Conservation (phyloP, 768 basidiomycete species). For the Udeniomyces megalosporus region DNA sequence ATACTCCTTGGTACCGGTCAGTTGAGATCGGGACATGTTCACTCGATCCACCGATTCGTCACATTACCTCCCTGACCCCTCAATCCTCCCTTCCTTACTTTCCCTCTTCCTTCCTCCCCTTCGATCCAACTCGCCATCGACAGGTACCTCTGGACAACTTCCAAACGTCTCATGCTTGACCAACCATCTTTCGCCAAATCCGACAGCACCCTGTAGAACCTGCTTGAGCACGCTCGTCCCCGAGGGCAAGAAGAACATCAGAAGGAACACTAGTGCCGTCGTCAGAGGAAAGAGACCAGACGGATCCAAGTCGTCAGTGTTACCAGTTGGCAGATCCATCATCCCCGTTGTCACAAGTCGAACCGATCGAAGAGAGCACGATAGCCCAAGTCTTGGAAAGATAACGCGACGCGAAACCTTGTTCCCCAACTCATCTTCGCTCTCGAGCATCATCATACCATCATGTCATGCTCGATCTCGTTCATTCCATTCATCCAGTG, state of each 20-base stretch:
- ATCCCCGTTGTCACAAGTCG: neutral
- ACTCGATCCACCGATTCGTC: neutral
- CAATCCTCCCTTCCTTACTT: neutral
- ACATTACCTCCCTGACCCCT: neutral
- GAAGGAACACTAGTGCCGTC: conserved; percentile 67
- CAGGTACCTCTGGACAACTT: conserved; percentile 15
- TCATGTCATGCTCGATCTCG: too few relatives aligned
- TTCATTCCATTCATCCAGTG: too few relatives aligned
- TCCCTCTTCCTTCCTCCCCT: conserved; percentile 34
- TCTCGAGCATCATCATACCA: too few relatives aligned
- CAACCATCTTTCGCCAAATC: conserved; percentile 35
- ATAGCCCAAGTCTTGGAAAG: neutral
- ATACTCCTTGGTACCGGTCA: conserved; percentile 75
- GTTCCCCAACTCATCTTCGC: too few relatives aligned
- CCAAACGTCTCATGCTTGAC: conserved; percentile 57
- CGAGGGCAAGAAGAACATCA: conserved; percentile 63
- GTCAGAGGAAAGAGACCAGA: conserved; percentile 40
- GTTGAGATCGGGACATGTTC: conserved; percentile 22
- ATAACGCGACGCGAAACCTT: neutral
- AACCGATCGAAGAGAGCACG: neutral
- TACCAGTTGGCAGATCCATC: neutral
- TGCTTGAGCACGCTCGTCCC: conserved; percentile 35
- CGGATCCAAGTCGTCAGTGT: conserved; percentile 14
- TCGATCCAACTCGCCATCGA: conserved; percentile 23
- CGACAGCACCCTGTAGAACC: conserved; percentile 36